Conservation (phyloP, 495 filamentous ascomycete species). For the Aspergillus egyptiacus region DNA sequence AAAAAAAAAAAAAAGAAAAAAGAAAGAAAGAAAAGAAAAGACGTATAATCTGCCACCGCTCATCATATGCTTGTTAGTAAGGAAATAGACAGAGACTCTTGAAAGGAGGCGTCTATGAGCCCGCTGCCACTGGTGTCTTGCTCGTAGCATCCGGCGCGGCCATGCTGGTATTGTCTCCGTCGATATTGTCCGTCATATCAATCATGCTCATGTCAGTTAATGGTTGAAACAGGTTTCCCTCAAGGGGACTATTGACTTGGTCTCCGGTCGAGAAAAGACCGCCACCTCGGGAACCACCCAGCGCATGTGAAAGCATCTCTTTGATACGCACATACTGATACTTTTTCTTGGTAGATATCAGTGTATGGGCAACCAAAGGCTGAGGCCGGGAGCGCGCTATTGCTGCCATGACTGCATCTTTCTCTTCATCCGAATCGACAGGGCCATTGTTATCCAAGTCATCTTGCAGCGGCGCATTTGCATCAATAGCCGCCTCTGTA, state of each 20-base stretch:
- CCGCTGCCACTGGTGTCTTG: constrained; percentile 21
- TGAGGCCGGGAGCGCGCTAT: constrained; percentile 68
- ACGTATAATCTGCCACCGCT: constrained; percentile 8
- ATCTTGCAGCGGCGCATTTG: constrained; percentile 85
- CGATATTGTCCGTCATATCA: constrained; percentile 14
- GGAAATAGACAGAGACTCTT: not conserved
- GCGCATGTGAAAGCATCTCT: constrained; percentile 77
- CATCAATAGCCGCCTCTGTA: constrained; percentile 84
- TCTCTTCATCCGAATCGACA: constrained; percentile 91
- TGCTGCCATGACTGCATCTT: constrained; percentile 77
- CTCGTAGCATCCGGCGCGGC: constrained; percentile 14
- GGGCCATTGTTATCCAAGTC: constrained; percentile 68
- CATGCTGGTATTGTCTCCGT: not conserved
- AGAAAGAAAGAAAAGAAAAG: not conserved
- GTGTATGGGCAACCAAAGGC: constrained; percentile 61
- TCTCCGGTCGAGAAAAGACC: constrained; percentile 42
- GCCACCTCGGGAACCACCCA: constrained; percentile 45
- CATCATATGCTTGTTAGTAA: constrained; percentile 2
- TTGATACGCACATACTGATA: constrained; percentile 83
- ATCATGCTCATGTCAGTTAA: constrained; percentile 24
- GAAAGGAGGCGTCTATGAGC: constrained; percentile 8
- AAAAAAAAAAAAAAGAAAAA: no score
- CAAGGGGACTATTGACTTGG: constrained; percentile 22
- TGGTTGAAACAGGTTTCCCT: constrained; percentile 31
- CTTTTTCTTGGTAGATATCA: constrained; percentile 60